phyloP scores from a whole-genome alignment of 23 red algal species.

The Gracilaria domingensis region DNA sequence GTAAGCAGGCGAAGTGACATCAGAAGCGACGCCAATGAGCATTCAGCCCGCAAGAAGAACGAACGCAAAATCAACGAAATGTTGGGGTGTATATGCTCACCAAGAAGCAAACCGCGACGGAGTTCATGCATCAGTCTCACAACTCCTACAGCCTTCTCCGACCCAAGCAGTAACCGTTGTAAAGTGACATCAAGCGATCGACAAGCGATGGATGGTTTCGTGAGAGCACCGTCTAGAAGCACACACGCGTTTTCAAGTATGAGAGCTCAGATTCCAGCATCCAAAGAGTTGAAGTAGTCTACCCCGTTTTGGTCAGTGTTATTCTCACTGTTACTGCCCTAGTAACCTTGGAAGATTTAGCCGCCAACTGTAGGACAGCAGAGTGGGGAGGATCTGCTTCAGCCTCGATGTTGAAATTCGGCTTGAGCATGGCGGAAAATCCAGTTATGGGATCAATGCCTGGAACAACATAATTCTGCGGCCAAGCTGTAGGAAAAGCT shows the following conservation, averaged over 20 bases:
- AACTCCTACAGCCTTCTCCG: conserved; percentile 47
- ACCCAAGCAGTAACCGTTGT: conserved; percentile 51
- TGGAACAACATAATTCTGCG: conserved; percentile 62
- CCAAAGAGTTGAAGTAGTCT: conserved; percentile 31
- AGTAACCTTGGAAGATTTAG: conserved; percentile 28
- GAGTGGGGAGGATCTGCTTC: not conserved
- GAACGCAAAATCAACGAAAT: conserved; percentile 50
- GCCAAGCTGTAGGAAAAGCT: conserved; percentile 55
- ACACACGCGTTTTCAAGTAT: conserved; percentile 68
- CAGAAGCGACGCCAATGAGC: conserved; percentile 39
- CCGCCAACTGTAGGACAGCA: conserved; percentile 64
- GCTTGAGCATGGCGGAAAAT: conserved; percentile 53
- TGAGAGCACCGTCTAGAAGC: conserved; percentile 31
- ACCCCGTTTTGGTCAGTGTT: conserved; percentile 11
- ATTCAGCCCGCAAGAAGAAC: conserved; percentile 52
- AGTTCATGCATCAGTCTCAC: conserved; percentile 53
- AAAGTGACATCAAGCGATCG: conserved; percentile 49
- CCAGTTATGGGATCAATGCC: conserved; percentile 58
- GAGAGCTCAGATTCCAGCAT: conserved; percentile 55
- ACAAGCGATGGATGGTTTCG: conserved; percentile 44
- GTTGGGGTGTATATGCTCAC: conserved; percentile 29
- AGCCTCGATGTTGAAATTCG: conserved; percentile 4
- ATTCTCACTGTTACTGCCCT: conserved; percentile 60
- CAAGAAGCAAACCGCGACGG: conserved; percentile 57
- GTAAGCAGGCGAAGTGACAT: conserved; percentile 69